These are phyloP conservation scores for Setaria viridis DNA, from an alignment of 202 grass and related monocot genomes.

Conservation along the genomic window DNA sequence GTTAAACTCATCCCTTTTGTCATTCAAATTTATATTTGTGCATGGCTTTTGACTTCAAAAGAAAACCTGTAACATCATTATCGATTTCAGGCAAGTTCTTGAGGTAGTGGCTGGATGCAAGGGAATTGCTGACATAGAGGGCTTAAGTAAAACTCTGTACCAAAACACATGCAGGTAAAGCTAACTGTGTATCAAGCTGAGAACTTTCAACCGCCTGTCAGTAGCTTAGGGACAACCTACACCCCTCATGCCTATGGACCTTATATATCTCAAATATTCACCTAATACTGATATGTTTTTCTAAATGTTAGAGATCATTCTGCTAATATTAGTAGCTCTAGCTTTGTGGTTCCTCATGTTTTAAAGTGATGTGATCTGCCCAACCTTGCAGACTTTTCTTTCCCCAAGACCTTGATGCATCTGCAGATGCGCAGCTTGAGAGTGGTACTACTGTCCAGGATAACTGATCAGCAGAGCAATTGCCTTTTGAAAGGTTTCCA, in stretches of 20 bases:
- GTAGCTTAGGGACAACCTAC: background rate
- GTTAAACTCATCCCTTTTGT: background rate
- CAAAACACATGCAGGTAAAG: conserved; percentile 92
- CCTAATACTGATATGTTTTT: background rate
- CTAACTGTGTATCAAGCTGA: conserved; percentile 5
- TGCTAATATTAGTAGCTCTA: conserved; percentile 20
- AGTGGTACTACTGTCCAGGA: conserved; percentile 51
- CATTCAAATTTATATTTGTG: conserved; percentile 8
- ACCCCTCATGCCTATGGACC: background rate
- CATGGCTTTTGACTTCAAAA: conserved; percentile 16
- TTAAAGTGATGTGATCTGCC: conserved; percentile 15
- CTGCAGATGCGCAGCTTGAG: conserved; percentile 77
- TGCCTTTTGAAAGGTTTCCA: conserved; percentile 15
- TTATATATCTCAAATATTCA: background rate
- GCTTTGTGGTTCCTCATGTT: conserved; percentile 8
- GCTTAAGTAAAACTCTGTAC: conserved; percentile 84
- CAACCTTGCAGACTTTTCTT: conserved; percentile 80
- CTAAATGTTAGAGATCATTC: background rate
- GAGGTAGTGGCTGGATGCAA: conserved; percentile 88
- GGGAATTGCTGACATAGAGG: conserved; percentile 79
- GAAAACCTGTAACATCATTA: conserved; percentile 8
- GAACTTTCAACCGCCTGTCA: background rate
- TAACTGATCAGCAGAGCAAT: conserved; percentile 42
- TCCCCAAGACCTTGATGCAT: conserved; percentile 83
- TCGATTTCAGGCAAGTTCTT: conserved; percentile 79